Conservation (phyloP, 345 rosid species). For the Linum usitatissimum region DNA sequence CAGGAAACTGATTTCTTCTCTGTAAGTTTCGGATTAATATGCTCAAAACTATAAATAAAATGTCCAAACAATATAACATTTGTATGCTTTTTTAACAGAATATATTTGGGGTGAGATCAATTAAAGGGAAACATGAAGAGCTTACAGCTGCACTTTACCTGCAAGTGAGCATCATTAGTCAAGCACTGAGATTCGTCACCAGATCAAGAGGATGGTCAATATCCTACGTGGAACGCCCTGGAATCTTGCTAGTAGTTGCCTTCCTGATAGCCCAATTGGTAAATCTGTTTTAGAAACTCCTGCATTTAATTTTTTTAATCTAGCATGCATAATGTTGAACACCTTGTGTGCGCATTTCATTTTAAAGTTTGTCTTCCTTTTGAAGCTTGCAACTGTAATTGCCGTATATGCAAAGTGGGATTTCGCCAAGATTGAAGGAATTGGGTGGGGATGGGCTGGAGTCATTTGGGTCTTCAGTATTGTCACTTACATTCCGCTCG, state of each 20-base stretch:
- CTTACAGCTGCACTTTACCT: constrained; percentile 73
- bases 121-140: constrained; percentile 28
- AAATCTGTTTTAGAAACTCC: constrained; percentile 6
- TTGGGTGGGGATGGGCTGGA: constrained; percentile 87
- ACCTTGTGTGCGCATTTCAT: not conserved
- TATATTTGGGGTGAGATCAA: constrained; percentile 38
- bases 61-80: not conserved
- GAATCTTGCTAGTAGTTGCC: constrained; percentile 43
- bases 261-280: constrained; percentile 64
- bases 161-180: constrained; percentile 84
- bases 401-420: constrained; percentile 58
- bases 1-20: constrained; percentile 52
- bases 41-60: not conserved
- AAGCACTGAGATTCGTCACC: constrained; percentile 79
- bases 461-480: constrained; percentile 55
- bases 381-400: constrained; percentile 52
- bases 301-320: not conserved
- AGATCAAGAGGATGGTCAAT: constrained; percentile 78
- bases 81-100: constrained; percentile 21
- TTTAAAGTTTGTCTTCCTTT: not conserved
- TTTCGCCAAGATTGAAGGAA: constrained; percentile 53
- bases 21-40: constrained; percentile 28
- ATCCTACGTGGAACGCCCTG: constrained; percentile 41
- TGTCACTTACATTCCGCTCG: constrained; percentile 60
- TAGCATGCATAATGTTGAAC: not conserved